Evolutionary conservation across 1,284 basidiomycete species (phyloP), one percentile per base, ranked within the genome.

Genomic region (Vanrija sp.): DNA sequence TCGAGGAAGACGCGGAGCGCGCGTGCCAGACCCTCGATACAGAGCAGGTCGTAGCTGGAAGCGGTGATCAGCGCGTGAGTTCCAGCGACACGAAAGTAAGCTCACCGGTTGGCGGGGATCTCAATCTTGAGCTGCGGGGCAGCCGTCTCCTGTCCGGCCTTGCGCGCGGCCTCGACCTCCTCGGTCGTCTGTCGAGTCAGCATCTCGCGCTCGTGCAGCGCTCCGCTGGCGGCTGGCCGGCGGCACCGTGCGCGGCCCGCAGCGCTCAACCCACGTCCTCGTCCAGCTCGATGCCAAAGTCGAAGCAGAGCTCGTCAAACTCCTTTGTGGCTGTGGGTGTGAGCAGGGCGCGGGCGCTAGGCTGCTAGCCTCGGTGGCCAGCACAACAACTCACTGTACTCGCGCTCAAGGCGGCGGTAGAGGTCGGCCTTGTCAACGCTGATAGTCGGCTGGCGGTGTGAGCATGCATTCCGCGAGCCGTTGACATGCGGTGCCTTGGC

Each of bases 91-190:
- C 28, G 3, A 28, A 7, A 28, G 10, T 6, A 9, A 52, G 21
- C 62, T 51, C 57, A 84, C 89, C 91, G 85, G 76, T 97, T 98
- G 25, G 96, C 96, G 29, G 96, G 95, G 51, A 97, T 85, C 78
- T 99, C 95, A 68, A 99, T 97, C 84, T 98, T 99, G 65, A 98
- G 81, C 88, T 95, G 89, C 23, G 91, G 89, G 65, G 88, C 84
- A 66, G 88, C 88, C 38, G 87, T 83, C 45, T 89, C 87, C 57
- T 90, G 81, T 42, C 86, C 91, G 65, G 87, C 88, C 80, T 85
- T 90, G 73, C 83, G 86, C 57, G 84, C 84, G 49, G 84, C 87
- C 69, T 91, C 83, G 40, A 94, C 89, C 66, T 92, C 89, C 67
- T 86, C 84, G 3, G 93, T 96, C 28, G 93, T 97, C 89, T 94